Percentiles rank a stretch among this genome's conserved stretches.
Evolutionary conservation across 2,329 filamentous ascomycete genomes (phyloP).

Genomic region (Colletotrichum paranaense): DNA sequence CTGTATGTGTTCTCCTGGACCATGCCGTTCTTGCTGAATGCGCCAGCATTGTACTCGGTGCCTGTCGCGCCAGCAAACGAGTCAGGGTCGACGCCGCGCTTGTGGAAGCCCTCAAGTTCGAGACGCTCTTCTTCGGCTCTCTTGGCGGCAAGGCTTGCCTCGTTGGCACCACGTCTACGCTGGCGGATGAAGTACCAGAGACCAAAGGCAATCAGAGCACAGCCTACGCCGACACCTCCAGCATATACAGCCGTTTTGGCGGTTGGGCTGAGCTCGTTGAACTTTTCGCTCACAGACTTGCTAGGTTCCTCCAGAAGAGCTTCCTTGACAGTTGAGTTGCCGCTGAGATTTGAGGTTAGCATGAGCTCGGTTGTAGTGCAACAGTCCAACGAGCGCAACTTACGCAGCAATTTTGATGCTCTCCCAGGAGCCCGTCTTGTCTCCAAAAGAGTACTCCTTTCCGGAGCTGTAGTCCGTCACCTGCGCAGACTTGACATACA

Average conservation of each 20-base stretch:
- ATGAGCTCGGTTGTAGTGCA: not conserved
- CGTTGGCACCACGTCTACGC: conserved; percentile 61
- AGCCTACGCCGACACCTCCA: conserved; percentile 56
- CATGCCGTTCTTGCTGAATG: conserved; percentile 43
- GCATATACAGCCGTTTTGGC: conserved; percentile 67
- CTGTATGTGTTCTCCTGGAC: conserved; percentile 45
- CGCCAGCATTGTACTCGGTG: conserved; percentile 50
- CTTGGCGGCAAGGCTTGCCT: conserved; percentile 60
- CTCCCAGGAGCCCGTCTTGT: conserved; percentile 69
- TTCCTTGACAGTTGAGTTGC: conserved; percentile 67
- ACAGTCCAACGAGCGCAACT: not conserved
- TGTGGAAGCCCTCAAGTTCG: conserved; percentile 63
- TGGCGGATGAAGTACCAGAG: conserved; percentile 67
- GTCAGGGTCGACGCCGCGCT: conserved; percentile 61
- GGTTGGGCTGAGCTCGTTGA: conserved; percentile 59
- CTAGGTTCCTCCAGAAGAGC: conserved; percentile 54
- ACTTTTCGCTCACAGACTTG: conserved; percentile 64
- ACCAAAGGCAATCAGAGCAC: conserved; percentile 52
- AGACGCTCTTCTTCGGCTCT: conserved; percentile 59
- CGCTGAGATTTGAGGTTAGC: conserved; percentile 49
- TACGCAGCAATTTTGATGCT: conserved; percentile 66
- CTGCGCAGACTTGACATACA: conserved; percentile 74
- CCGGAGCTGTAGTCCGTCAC: conserved; percentile 70
- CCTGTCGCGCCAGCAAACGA: conserved; percentile 49
- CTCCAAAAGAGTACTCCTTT: conserved; percentile 74